Conservation (phyloP, 768 basidiomycete genomes). For the Paxillus ammoniavirescens region DNA sequence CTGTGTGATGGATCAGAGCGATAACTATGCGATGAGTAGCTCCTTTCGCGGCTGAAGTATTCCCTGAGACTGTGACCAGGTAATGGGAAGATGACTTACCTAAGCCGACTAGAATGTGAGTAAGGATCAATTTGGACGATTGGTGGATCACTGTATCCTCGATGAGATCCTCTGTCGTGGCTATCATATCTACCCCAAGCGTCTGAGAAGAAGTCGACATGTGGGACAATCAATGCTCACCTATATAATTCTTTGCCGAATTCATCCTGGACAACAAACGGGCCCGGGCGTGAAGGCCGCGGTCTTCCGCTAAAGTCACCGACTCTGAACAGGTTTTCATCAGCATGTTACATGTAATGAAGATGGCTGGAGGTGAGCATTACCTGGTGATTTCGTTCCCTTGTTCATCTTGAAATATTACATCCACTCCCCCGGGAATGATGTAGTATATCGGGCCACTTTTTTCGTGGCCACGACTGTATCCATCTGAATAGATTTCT, state of each 20-base stretch:
- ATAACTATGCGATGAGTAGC: conserved; percentile 21
- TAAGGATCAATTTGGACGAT: conserved; percentile 23
- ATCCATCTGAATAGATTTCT: conserved; percentile 23
- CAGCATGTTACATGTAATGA: background rate
- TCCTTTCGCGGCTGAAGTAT: conserved; percentile 21
- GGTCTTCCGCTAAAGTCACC: conserved; percentile 45
- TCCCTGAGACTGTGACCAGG: conserved; percentile 9
- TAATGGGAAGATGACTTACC: conserved; percentile 14
- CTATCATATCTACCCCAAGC: conserved; percentile 24
- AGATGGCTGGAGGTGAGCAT: background rate
- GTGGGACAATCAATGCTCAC: conserved; percentile 28
- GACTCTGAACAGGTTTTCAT: conserved; percentile 36
- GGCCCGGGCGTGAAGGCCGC: conserved; percentile 31
- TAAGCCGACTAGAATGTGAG: conserved; percentile 12
- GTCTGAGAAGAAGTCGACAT: conserved; percentile 1
- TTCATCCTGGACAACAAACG: conserved; percentile 59
- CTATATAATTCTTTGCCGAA: conserved; percentile 57
- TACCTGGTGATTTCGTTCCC: conserved; percentile 67
- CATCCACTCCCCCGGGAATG: conserved; percentile 61
- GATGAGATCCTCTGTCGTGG: conserved; percentile 19
- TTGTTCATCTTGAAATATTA: conserved; percentile 65
- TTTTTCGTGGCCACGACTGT: conserved; percentile 20
- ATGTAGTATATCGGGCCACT: conserved; percentile 51
- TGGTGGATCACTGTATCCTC: conserved; percentile 26
- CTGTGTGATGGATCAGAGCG: conserved; percentile 25